Evolutionary conservation across 768 basidiomycete species (phyloP), one percentile per base, ranked within the genome.

Genomic region (Botryobasidium botryosum): DNA sequence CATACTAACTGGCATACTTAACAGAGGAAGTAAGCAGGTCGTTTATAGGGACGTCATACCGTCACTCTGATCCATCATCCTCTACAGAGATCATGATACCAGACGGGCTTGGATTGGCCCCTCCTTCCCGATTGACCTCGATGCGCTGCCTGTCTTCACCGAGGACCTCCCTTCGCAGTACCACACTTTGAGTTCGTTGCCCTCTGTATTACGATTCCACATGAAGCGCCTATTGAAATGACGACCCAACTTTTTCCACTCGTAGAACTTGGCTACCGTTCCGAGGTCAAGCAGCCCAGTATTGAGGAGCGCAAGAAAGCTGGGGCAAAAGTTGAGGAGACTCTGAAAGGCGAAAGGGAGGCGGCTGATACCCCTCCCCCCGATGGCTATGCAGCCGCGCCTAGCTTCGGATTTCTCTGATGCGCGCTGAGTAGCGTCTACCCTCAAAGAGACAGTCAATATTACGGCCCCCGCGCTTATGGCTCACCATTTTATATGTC

Each of bases 71-170:
- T 43, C 13, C 50, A 25, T 27, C 24, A 23, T 1, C 31, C 13
- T 15, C 3, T 18, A 6, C 49, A 82, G 77, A 46, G 82, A 84
- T 55, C 81, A 85, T 51, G 73, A 78, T 52, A 48, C 61, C n/a
- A 72, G 82, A 3, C 66, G 61, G 20, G 74, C 80, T 1, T 85
- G 81, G 82, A 68, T 85, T 13, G 81, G 82, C 0, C 71, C 75
- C 26, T 57, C 81, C 2, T 77, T 66, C 60, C 76, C 78, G 1
- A 65, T 84, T 18, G 75, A 83, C 53, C 66, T 81, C 5, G 64
- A 69, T 7, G 58, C 51, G 5, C 66, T 85, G 17, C 72, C 75
- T 0, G 46, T 73, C n/a, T 53, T 62, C 37, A 64, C 59, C 40
- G 68, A 71, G 1, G 61, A 69, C 2, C 52, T 81, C n/a, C 80